Evolutionary conservation across 2,329 filamentous ascomycete genomes (phyloP), one percentile per base, ranked within the genome.

Genomic region (Ploettnerulaceae sp.): DNA sequence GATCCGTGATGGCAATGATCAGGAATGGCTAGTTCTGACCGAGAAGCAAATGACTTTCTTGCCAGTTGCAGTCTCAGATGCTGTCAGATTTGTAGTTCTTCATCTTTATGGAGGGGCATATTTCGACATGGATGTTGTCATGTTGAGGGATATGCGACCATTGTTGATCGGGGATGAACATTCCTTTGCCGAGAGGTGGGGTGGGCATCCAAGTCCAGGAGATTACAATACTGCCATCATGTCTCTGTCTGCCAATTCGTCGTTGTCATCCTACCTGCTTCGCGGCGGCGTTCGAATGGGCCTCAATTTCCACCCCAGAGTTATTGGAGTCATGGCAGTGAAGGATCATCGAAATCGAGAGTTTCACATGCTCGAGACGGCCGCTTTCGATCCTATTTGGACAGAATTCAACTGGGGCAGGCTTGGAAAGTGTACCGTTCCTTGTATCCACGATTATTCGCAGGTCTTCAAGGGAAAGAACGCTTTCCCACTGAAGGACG

Each of bases 171-270:
- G 70, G 38, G 67, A 75, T 35, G 55, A 63, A 29, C 73, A 76
- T 54, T 64, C 69, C 4, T 78, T 77, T 55, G 75, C 75, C 7
- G 74, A 77, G 59, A 66, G 75, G 47, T 78, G 75, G 75, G 75
- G 68, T 4, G 73, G 71, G 5, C 73, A 77, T 45, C 64, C 69
- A 3, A 69, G 59, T 21, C 73, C 74, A 7, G 73, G 74, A 47
- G 74, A 77, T 52, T 77, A 76, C 64, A 77, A 77, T 61, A 77
- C 74, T 0, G 74, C 74, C 28, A 71, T 77, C 53, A 75, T 77
- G 69, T 75, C 73, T 2, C 64, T 77, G 18, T 70, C 72, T 1
- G 73, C 74, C n/a, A 77, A 77, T 54, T 74, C 71, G 0, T 74
- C 71, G 2, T 65, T 77, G 1, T 76, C 73, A 0, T 74, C 73